Conservation (phyloP, 1,284 basidiomycete species). For the Malassezia cuniculi region DNA sequence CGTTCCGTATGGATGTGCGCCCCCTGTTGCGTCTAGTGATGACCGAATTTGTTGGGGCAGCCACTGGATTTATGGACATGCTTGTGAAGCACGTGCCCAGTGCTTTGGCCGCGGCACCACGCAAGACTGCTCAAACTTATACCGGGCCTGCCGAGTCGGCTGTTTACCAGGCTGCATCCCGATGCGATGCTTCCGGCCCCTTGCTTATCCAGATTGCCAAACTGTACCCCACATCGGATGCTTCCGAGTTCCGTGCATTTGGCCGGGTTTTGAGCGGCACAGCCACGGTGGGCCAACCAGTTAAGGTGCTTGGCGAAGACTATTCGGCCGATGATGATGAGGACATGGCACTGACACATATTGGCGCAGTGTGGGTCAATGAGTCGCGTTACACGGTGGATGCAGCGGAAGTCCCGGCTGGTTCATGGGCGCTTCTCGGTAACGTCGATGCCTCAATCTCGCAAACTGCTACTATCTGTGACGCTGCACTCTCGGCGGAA, state of each 20-base stretch:
- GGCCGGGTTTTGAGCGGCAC: conserved; percentile 89
- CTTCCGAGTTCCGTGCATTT: conserved; percentile 86
- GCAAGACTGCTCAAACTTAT: conserved; percentile 53
- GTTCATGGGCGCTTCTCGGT: conserved; percentile 79
- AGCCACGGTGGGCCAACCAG: conserved; percentile 61
- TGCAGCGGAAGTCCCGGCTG: conserved; percentile 72
- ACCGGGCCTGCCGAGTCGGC: conserved; percentile 19
- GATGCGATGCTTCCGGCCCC: conserved; percentile 70
- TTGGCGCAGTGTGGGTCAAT: conserved; percentile 77
- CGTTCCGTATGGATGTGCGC: conserved; percentile 95
- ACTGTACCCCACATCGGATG: conserved; percentile 87
- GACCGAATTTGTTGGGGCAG: conserved; percentile 81
- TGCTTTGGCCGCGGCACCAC: conserved; percentile 57
- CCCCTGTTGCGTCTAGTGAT: conserved; percentile 84
- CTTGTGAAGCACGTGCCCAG: conserved; percentile 79
- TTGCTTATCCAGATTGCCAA: conserved; percentile 86
- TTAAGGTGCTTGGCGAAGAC: conserved; percentile 94
- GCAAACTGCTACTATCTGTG: conserved; percentile 73
- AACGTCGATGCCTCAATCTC: conserved; percentile 88
- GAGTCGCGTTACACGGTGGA: conserved; percentile 88
- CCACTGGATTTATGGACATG: conserved; percentile 79
- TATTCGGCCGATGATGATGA: conserved; percentile 97
- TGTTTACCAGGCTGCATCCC: conserved; percentile 60
- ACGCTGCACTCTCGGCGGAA: conserved; percentile 47
- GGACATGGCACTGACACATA: conserved; percentile 76